phyloP scores from a whole-genome alignment of 306 rosid species.

The Cajanus cajan region DNA sequence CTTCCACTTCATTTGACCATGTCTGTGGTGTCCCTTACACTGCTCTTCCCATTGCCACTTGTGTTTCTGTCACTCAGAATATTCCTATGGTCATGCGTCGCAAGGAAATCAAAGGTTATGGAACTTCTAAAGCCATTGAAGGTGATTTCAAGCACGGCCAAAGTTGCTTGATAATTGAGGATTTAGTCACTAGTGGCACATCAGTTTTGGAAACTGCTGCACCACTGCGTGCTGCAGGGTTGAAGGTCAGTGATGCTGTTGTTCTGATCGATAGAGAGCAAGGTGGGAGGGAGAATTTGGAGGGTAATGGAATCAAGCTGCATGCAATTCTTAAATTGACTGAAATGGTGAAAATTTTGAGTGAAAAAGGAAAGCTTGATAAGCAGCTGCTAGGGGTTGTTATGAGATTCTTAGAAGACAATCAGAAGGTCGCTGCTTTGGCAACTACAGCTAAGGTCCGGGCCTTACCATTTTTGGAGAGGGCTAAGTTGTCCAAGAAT shows the following conservation, averaged over 20 bases:
- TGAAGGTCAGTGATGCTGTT: slow-evolving; percentile 72
- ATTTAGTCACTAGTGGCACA: slow-evolving; percentile 82
- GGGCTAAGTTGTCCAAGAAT: slow-evolving; percentile 74
- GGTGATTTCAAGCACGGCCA: slow-evolving; percentile 56
- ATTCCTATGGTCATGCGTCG: slow-evolving; percentile 93
- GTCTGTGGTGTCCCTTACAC: slow-evolving; percentile 94
- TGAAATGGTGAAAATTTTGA: slow-evolving; percentile 81
- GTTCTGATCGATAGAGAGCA: slow-evolving; percentile 87
- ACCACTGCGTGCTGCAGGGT: slow-evolving; percentile 68
- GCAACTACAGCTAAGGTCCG: slow-evolving; percentile 38
- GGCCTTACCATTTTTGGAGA: slow-evolving; percentile 55
- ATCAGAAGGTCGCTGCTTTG: slow-evolving; percentile 60
- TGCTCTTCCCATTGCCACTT: slow-evolving; percentile 87
- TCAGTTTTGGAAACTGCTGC: slow-evolving; percentile 85
- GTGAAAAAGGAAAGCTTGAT: slow-evolving; percentile 66
- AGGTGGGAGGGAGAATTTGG: slow-evolving; percentile 87
- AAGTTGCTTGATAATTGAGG: slow-evolving; percentile 77
- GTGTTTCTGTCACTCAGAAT: slow-evolving; percentile 48
- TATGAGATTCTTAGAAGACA: slow-evolving; percentile 68
- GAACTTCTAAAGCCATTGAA: slow-evolving; percentile 79
- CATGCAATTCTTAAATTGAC: slow-evolving; percentile 67
- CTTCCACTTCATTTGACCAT: slow-evolving; percentile 57
- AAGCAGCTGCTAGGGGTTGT: slow-evolving; percentile 61
- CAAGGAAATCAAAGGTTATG: slow-evolving; percentile 89
- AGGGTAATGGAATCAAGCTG: slow-evolving; percentile 64